phyloP scores from a whole-genome alignment of 805 yeast genomes.

The Candida bentonensis region DNA sequence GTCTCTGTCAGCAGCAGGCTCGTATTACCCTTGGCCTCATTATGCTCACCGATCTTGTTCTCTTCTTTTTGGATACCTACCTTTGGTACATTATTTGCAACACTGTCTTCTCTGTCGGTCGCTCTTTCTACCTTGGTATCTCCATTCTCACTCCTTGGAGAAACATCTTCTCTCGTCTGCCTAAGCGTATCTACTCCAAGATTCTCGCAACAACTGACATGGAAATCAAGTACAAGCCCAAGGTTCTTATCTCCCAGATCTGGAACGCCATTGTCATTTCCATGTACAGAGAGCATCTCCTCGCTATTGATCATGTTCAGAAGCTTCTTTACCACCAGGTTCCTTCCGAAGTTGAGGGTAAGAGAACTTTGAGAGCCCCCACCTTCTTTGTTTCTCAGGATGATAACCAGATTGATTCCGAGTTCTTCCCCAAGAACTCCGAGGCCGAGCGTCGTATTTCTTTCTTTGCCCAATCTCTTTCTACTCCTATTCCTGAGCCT shows the following conservation, averaged over 20 bases:
- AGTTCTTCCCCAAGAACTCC: conserved; percentile 91
- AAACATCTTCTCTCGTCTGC: conserved; percentile 92
- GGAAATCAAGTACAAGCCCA: conserved; percentile 98
- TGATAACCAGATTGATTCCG: conserved; percentile 85
- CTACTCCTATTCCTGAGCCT: conserved; percentile 98
- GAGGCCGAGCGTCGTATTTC: conserved; percentile 99
- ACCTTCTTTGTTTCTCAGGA: conserved; percentile 97
- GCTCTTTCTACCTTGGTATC: conserved; percentile 97
- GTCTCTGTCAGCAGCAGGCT: conserved; percentile 73
- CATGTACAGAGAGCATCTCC: conserved; percentile 97
- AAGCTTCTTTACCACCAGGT: conserved; percentile 95
- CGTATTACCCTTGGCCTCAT: conserved; percentile 83
- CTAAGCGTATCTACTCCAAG: conserved; percentile 97
- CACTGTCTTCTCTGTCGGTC: conserved; percentile 91
- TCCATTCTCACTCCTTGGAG: conserved; percentile 99
- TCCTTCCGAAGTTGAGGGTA: conserved; percentile 95
- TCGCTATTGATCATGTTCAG: conserved; percentile 98
- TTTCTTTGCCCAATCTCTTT: conserved; percentile 96
- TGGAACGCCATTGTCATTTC: conserved; percentile 99
- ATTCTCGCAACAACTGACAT: conserved; percentile 95
- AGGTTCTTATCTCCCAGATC: conserved; percentile 93
- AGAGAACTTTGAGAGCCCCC: conserved; percentile 96
- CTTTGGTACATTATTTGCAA: conserved; percentile 96
- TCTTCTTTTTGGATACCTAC: conserved; percentile 97
- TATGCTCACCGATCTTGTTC: conserved; percentile 80